Evolutionary conservation across 2,329 filamentous ascomycete species (phyloP), one percentile per base, ranked within the genome.

Genomic region (Colletotrichum abscissum): DNA sequence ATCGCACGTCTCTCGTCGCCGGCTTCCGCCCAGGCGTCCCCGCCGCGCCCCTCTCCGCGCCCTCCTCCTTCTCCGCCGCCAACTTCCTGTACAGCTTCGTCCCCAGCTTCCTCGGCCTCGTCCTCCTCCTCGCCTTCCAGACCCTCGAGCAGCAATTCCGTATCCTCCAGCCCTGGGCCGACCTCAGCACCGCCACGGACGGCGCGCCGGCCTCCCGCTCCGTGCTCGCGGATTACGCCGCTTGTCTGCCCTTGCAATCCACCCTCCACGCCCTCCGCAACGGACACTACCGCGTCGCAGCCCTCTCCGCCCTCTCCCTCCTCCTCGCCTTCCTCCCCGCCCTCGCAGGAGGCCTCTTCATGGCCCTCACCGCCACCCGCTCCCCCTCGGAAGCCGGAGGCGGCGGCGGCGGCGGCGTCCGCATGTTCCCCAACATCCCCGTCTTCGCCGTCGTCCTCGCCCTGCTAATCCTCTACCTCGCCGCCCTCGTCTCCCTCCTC

Each of bases 21-120:
- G 95, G 95, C 9, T 98, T 97, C 81, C 81, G 88, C 7, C 95
- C 95, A 2, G 85, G 88, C 7, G 84, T 98, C 1, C 84, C 87
- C 11, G 91, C 92, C 0, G 74, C 56, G 16, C 90, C 94, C 1
- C 85, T 88, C 1, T 85, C 88, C 4, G 78, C 42, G 3, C 42
- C 83, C 0, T 86, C 85, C 30, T 94, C 93, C 22, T 98, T 97
- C 82, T 97, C 94, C 1, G 87, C 94, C 0, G 94, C 95, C 63
- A 95, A 98, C 82, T 98, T 98, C 83, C 84, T 98, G 63, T 98
- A 95, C 85, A 91, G 90, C 74, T 95, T 95, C 81, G 69, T 95
- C 26, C 93, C 94, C 0, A 90, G 92, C 3, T 77, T 93, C 0
- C 79, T 95, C 33, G 94, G 92, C 5, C 89, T 92, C 78, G 76